phyloP scores from a whole-genome alignment of 768 basidiomycete genomes.

The Leccinum obscurum region DNA sequence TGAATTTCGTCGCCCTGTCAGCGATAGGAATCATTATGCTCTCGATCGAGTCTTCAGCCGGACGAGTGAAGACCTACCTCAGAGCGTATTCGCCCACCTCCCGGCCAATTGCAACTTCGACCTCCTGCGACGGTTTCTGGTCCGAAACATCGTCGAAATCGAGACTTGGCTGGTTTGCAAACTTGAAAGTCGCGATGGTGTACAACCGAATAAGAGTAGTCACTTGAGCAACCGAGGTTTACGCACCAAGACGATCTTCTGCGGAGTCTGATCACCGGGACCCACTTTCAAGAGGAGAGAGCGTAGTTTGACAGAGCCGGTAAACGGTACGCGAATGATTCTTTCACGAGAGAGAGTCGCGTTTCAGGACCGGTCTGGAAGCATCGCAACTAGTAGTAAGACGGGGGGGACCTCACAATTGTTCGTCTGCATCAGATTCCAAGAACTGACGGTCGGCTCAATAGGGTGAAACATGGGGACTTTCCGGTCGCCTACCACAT shows the following conservation, averaged over 20 bases:
- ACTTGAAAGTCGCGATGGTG: constrained; percentile 45
- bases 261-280: constrained; percentile 75
- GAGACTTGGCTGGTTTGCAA: constrained; percentile 70
- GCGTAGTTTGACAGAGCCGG: constrained; percentile 80
- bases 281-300: constrained; percentile 84
- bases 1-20: constrained; percentile 80
- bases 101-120: constrained; percentile 64
- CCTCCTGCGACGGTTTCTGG: constrained; percentile 66
- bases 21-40: neutral
- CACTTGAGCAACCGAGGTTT: neutral
- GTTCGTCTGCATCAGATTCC: constrained; percentile 91
- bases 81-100: constrained; percentile 86
- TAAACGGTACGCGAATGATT: constrained; percentile 85
- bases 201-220: neutral
- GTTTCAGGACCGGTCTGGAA: constrained; percentile 7
- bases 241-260: constrained; percentile 68
- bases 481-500: constrained; percentile 46
- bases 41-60: neutral
- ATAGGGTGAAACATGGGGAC: constrained; percentile 1
- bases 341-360: constrained; percentile 37
- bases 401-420: constrained; percentile 56
- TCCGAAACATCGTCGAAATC: constrained; percentile 78
- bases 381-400: neutral
- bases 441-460: constrained; percentile 53
- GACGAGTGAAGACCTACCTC: constrained; percentile 50